These are phyloP conservation scores for Allantophomopsis lycopodina DNA, from an alignment of 2,329 filamentous ascomycete species.

Conservation along the genomic window DNA sequence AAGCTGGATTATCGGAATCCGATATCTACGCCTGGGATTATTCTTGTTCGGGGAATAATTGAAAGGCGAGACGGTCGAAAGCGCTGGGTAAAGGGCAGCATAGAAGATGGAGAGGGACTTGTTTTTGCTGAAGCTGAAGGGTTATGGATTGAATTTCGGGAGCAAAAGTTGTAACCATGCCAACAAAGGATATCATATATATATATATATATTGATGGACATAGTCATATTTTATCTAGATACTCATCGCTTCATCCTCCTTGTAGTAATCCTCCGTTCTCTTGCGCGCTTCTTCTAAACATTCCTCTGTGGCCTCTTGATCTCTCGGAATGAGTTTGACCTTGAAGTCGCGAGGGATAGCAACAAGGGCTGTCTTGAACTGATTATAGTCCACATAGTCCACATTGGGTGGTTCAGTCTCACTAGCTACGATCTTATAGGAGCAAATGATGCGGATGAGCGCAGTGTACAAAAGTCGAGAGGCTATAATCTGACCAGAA, in stretches of 20 bases:
- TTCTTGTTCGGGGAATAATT: conserved; percentile 13
- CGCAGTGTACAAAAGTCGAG: conserved; percentile 32
- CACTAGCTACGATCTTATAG: conserved; percentile 33
- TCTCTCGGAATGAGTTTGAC: conserved; percentile 39
- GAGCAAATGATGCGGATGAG: conserved; percentile 32
- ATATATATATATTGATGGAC: too few relatives aligned
- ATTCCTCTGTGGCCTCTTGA: conserved; percentile 20
- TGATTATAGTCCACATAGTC: conserved; percentile 50
- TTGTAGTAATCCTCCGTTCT: conserved; percentile 34
- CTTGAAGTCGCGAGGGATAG: conserved; percentile 44
- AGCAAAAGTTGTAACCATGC: too few relatives aligned
- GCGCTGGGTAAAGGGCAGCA: conserved; percentile 10
- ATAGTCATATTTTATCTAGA: too few relatives aligned
- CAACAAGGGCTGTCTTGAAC: conserved; percentile 43
- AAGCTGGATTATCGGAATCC: conserved; percentile 14
- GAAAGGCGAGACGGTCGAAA: conserved; percentile 15
- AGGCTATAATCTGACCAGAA: conserved; percentile 34
- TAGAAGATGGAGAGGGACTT: conserved; percentile 15
- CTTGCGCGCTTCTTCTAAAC: conserved; percentile 25
- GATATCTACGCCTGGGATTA: conserved; percentile 12
- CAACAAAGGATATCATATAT: too few relatives aligned
- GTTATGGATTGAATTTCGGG: conserved; percentile 3
- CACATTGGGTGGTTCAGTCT: conserved; percentile 37
- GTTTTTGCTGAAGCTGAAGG: conserved; percentile 6
- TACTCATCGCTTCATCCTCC: conserved; percentile 10